Conservation (phyloP, 2,329 filamentous ascomycete genomes). For the Whalleya microplaca region DNA sequence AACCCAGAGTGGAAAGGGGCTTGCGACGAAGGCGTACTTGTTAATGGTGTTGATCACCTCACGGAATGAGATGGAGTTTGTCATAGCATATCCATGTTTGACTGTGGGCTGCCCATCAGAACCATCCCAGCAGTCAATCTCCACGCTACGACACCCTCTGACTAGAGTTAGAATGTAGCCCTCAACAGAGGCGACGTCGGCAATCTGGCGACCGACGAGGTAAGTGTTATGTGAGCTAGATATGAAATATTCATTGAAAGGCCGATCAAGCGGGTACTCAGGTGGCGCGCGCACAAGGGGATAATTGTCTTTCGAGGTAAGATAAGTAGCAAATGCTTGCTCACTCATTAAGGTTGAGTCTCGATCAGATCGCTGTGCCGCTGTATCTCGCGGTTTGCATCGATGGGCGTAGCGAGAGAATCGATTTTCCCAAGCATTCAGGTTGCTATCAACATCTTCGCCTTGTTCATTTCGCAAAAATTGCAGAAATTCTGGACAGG, state of each 20-base stretch:
- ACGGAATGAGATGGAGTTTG: constrained; percentile 83
- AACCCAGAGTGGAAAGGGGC: constrained; percentile 88
- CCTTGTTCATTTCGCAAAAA: constrained; percentile 78
- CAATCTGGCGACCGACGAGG: constrained; percentile 86
- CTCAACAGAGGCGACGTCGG: constrained; percentile 88
- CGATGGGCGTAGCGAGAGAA: constrained; percentile 73
- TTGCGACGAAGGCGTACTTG: constrained; percentile 88
- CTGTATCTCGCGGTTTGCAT: constrained; percentile 52
- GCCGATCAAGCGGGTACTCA: constrained; percentile 72
- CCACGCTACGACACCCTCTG: constrained; percentile 90
- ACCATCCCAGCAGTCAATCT: constrained; percentile 98
- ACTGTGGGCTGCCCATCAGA: constrained; percentile 85
- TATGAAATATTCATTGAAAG: constrained; percentile 96
- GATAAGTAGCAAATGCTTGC: constrained; percentile 75
- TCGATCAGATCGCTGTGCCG: constrained; percentile 47
- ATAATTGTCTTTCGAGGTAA: constrained; percentile 75
- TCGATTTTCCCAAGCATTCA: constrained; percentile 67
- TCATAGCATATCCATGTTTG: constrained; percentile 87
- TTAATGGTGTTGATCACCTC: constrained; percentile 93
- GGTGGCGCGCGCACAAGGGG: constrained; percentile 65
- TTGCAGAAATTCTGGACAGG: constrained; percentile 70
- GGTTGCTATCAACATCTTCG: constrained; percentile 72
- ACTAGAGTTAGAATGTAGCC: constrained; percentile 90
- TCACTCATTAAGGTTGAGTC: constrained; percentile 71
- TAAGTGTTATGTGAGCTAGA: constrained; percentile 99